A percentile compares a stretch with the other conserved stretches of the same genome.
Evolutionary conservation across 768 basidiomycete genomes (phyloP).

Genomic region (Mycena albidolilacea): DNA sequence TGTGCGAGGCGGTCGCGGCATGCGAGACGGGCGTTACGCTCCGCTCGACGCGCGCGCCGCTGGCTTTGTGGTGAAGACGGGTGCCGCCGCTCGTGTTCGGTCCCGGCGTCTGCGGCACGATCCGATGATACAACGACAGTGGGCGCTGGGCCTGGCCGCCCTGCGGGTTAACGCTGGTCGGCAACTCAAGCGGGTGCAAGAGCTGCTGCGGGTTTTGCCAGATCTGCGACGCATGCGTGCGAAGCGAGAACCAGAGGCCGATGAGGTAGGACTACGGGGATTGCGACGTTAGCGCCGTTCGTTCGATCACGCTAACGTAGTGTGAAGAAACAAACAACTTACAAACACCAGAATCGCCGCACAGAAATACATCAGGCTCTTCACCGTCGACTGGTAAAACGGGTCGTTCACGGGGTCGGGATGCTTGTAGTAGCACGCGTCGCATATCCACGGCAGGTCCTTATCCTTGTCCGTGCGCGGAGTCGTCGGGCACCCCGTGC

Average conservation of each 20-base stretch:
- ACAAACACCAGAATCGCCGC: slow-evolving; percentile 92
- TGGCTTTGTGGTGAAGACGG: slow-evolving; percentile 32
- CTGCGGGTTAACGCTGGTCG: slow-evolving; percentile 48
- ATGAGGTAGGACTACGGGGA: slow-evolving; percentile 88
- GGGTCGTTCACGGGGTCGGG: slow-evolving; percentile 94
- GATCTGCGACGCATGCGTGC: slow-evolving; percentile 97
- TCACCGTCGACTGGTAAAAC: slow-evolving; percentile 97
- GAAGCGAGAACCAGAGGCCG: slow-evolving; percentile 98
- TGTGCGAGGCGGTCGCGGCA: neutral
- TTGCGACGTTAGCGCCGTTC: too few relatives aligned
- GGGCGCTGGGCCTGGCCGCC: slow-evolving; percentile 58
- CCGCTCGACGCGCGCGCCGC: slow-evolving; percentile 6
- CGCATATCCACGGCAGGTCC: slow-evolving; percentile 84
- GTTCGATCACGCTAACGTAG: too few relatives aligned
- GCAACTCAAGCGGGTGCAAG: slow-evolving; percentile 75
- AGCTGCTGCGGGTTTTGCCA: slow-evolving; percentile 98
- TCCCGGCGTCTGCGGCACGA: slow-evolving; percentile 55
- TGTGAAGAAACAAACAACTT: neutral
- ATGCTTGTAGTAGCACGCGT: slow-evolving; percentile 95
- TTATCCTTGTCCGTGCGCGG: slow-evolving; percentile 47
- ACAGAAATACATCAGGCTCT: slow-evolving; percentile 96
- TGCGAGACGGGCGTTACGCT: slow-evolving; percentile 33
- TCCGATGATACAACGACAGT: slow-evolving; percentile 77
- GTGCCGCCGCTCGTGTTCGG: neutral
- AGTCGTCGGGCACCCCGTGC: slow-evolving; percentile 79